Evolutionary conservation across 768 basidiomycete genomes (phyloP), one percentile per base, ranked within the genome.

Genomic region (Piloderma croceum): DNA sequence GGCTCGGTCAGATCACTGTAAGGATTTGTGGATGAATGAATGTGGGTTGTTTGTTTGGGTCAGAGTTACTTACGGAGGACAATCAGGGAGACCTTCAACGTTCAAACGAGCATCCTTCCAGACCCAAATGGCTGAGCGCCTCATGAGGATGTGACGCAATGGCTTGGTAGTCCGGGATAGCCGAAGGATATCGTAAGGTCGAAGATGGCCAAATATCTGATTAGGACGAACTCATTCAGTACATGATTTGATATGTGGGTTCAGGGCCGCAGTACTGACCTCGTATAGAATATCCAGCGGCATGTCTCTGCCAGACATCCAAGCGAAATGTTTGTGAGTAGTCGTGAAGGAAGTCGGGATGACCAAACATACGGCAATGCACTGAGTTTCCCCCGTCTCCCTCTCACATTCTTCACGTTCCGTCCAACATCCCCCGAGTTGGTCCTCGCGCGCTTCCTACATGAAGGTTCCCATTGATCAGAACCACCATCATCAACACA

Each of bases 31-130:
- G n/a, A n/a, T n/a, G n/a, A n/a, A n/a, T n/a, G n/a, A n/a, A n/a
- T n/a, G n/a, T n/a, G n/a, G n/a, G n/a, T n/a, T n/a, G n/a, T n/a
- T n/a, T n/a, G n/a, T n/a, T n/a, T 67, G 61, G 5, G 72, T 69
- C 43, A 77, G 74, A 33, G 56, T 65, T 65, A 78, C 62, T 22
- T 63, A 69, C 25, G 60, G 50, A 6, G 76, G 76, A 36, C 67
- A 69, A 31, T 65, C 61, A 1, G 76, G 78, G 29, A 79, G 49
- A 32, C 60, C 65, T 9, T 56, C 52, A 24, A 77, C 57, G 42
- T 68, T 68, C 23, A 52, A 52, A 19, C 68, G 63, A 27, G 70
- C 66, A 19, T 60, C 49, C 44, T 63, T 70, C 37, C 37, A 38
- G 6, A 38, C 9, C 12, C 18, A 27, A 4, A 5, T 11, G 12